Conservation (phyloP, 2,329 filamentous ascomycete species). For the Samsoniella hepiali region DNA sequence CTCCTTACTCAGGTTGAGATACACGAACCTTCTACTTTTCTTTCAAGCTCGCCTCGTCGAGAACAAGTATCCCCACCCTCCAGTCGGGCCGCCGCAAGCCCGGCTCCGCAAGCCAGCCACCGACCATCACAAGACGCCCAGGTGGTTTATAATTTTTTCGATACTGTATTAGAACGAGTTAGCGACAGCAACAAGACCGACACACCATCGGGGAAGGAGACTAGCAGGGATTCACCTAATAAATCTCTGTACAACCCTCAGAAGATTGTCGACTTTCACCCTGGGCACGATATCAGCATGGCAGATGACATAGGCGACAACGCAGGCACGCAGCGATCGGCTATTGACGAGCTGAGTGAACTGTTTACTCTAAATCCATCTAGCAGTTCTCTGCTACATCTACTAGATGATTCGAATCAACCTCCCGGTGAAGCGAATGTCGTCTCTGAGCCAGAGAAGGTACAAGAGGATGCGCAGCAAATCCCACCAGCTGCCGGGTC, state of each 20-base stretch:
- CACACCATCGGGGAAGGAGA: constrained; percentile 1
- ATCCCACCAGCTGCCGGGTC: not conserved
- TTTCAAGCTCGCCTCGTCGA: not conserved
- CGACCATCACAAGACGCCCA: constrained; percentile 30
- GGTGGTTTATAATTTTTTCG: constrained; percentile 22
- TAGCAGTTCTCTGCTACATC: not conserved
- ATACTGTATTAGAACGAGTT: constrained; percentile 20
- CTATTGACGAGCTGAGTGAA: constrained; percentile 18
- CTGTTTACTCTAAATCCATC: constrained; percentile 11
- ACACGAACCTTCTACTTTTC: not conserved
- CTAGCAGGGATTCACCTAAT: not conserved
- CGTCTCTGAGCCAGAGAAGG: not conserved
- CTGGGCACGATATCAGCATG: not conserved
- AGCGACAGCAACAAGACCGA: constrained; percentile 20
- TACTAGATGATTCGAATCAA: not conserved
- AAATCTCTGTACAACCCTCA: not conserved
- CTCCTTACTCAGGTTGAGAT: constrained; percentile 9
- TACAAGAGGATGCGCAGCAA: not conserved
- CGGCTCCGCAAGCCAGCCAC: not conserved
- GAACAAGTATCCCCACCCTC: not conserved
- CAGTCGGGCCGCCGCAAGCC: not conserved
- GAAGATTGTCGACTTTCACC: not conserved
- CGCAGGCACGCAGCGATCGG: constrained; percentile 9
- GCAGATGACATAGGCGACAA: not conserved
- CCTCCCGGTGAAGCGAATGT: not conserved